phyloP scores from a whole-genome alignment of 805 yeast species.

The Yarrowia deformans region DNA sequence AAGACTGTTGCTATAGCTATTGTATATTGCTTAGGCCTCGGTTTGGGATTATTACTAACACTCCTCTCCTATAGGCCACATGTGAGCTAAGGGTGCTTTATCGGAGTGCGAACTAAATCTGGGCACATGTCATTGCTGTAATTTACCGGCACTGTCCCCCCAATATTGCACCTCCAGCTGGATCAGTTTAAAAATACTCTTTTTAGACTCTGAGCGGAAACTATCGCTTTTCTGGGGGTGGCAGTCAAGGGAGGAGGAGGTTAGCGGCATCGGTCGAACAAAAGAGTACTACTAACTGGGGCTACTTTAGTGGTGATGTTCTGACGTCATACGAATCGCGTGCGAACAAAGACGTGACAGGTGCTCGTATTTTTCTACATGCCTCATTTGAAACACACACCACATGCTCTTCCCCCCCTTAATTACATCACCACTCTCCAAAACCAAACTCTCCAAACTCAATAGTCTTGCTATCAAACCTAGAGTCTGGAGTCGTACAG shows the following conservation, averaged over 20 bases:
- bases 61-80: conserved; percentile 3
- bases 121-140: no score
- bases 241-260: no score
- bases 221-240: not conserved
- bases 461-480: conserved; percentile 33
- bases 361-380: no score
- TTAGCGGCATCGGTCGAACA: not conserved
- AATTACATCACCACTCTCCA: not conserved
- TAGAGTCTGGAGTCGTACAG: conserved; percentile 31
- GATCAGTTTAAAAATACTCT: conserved; percentile 2
- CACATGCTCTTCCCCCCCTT: not conserved
- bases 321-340: no score
- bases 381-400: not conserved
- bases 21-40: not conserved
- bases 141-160: no score
- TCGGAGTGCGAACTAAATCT: not conserved
- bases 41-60: no score
- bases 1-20: no score
- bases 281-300: not conserved
- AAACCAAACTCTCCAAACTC: not conserved
- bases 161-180: no score
- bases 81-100: not conserved
- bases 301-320: no score
- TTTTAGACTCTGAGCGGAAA: conserved; percentile 1
- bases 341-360: no score